Conservation (phyloP, 2,329 filamentous ascomycete species). For the Pestalotiopsis sp. region DNA sequence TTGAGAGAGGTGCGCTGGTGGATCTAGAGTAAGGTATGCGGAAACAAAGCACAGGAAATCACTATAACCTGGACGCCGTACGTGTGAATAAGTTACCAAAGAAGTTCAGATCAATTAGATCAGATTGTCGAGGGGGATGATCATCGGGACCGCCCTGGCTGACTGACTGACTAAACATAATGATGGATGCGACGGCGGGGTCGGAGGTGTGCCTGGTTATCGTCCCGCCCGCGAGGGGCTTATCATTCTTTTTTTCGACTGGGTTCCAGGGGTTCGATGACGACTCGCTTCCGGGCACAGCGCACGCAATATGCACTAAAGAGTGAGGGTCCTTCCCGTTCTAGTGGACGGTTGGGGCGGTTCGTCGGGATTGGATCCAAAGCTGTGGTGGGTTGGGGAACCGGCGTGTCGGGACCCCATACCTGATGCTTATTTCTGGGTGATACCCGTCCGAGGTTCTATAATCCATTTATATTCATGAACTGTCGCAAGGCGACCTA, state of each 20-base stretch:
- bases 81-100: too few species aligned
- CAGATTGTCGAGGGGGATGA: background rate
- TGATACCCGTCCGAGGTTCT: background rate
- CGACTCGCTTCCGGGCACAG: background rate
- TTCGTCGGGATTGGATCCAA: background rate
- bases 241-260: background rate
- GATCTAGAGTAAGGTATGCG: background rate
- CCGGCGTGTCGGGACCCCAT: background rate
- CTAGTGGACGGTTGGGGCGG: background rate
- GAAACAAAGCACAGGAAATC: background rate
- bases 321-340: background rate
- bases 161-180: too few species aligned
- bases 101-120: background rate
- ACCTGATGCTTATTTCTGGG: background rate
- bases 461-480: background rate
- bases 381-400: background rate
- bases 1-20: too few species aligned
- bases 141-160: background rate
- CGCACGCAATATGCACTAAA: background rate
- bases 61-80: too few species aligned
- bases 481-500: background rate
- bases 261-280: constrained; percentile 8
- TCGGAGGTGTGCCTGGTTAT: constrained; percentile 1
- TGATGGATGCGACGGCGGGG: background rate
- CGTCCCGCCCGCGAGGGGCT: constrained; percentile 4